Evolutionary conservation across 306 rosid species (phyloP), one percentile per base, ranked within the genome.

Genomic region (Trichosanthes truncata): DNA sequence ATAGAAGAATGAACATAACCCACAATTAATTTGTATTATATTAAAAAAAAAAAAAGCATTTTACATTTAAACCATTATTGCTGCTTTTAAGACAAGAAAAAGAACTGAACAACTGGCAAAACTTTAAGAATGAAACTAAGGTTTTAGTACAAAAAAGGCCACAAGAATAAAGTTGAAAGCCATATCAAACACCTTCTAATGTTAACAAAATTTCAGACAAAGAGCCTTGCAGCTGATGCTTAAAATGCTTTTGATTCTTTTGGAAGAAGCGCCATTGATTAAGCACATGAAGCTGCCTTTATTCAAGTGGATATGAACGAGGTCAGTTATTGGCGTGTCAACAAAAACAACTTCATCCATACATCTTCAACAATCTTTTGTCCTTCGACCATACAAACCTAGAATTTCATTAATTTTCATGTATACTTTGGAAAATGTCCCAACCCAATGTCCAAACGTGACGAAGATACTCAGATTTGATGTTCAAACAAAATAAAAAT

Each of bases 161-260:
- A 21, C 59, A 73, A 46, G 77, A 73, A 73, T 73, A 73, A 73
- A 67, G 74, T 20, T 20, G 48, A 67, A 67, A 67, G 74, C 74
- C 72, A 67, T 67, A 18, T 36, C 48, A 35, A 73, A 73, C 76
- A 71, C 56, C 45, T 73, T 73, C 7, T 73, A 9, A 73, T 73
- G 60, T n/a, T 43, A 72, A 45, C 23, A 25, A 49, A 73, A 73
- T 5, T 48, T 46, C 23, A 73, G 59, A 46, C 77, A 73, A 29
- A 15, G 77, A 45, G 73, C 31, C 5, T 71, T 48, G 23, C 57
- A 72, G 56, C 6, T 29, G 68, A 72, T 71, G 76, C 76, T 43
- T 45, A 13, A 72, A 43, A 13, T 45, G 55, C n/a, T 72, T 72
- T 45, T 72, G 55, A 72, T 46, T 72, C 77, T 72, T 25, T 72